Conservation (phyloP, 306 rosid genomes). For the Cucurbita ficifolia region DNA sequence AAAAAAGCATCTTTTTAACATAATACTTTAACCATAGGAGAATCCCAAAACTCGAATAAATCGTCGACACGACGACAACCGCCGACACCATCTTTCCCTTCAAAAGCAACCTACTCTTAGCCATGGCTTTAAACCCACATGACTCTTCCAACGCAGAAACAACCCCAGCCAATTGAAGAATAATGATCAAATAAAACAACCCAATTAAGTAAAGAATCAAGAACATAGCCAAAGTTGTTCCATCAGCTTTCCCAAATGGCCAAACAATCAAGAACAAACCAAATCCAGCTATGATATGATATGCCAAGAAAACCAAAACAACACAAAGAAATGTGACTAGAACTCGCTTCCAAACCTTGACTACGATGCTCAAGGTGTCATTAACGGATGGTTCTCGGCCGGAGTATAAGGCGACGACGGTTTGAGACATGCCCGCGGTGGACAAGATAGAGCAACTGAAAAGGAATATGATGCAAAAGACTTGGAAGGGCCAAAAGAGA, state of each 20-base stretch:
- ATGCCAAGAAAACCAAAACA: not conserved
- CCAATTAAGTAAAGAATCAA: conserved; percentile 19
- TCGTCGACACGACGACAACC: conserved; percentile 1
- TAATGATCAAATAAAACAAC: conserved; percentile 22
- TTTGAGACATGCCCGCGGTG: conserved; percentile 12
- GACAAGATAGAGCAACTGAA: conserved; percentile 7
- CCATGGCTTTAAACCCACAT: conserved; percentile 46
- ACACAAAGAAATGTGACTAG: conserved; percentile 15
- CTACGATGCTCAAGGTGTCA: not conserved
- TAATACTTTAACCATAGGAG: not conserved
- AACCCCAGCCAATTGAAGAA: conserved; percentile 61
- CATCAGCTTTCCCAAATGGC: not conserved
- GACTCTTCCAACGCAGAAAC: conserved; percentile 51
- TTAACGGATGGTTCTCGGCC: conserved; percentile 2
- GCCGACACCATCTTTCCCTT: conserved; percentile 42
- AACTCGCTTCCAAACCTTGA: conserved; percentile 16
- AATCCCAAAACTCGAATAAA: not conserved
- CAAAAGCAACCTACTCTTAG: conserved; percentile 34
- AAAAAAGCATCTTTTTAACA: not conserved
- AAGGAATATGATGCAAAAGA: not conserved
- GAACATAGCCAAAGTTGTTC: not conserved
- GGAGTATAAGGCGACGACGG: conserved; percentile 13
- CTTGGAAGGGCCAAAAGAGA: not conserved
- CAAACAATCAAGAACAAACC: conserved; percentile 30
- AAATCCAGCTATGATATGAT: conserved; percentile 21